Percentiles rank a stretch among this genome's conserved stretches.
These are phyloP conservation scores for Cytospora leucostoma DNA, from an alignment of 2,329 filamentous ascomycete species.

Conservation along the genomic window DNA sequence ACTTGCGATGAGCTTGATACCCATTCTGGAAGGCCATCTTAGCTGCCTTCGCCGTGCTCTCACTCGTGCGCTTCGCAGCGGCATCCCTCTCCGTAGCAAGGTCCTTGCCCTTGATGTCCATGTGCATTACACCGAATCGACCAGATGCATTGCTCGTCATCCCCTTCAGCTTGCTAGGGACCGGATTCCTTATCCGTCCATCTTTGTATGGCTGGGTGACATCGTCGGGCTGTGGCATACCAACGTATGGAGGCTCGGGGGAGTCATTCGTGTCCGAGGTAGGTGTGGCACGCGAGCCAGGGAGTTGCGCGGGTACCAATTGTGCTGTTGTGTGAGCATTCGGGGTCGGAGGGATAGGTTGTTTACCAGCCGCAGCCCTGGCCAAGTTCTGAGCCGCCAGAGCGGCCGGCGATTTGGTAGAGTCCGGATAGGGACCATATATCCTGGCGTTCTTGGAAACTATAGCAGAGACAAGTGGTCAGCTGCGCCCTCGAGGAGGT, in stretches of 20 bases:
- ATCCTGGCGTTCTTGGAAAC: conserved; percentile 23
- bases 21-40: conserved; percentile 55
- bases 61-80: conserved; percentile 62
- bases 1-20: conserved; percentile 39
- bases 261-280: conserved; percentile 7
- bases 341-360: conserved; percentile 13
- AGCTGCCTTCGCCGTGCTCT: conserved; percentile 61
- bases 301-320: conserved; percentile 15
- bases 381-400: conserved; percentile 17
- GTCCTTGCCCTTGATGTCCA: conserved; percentile 49
- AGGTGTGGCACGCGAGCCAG: conserved; percentile 7
- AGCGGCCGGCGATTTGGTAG: conserved; percentile 14
- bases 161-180: conserved; percentile 64
- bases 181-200: conserved; percentile 56
- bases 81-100: conserved; percentile 52
- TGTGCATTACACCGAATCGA: conserved; percentile 65
- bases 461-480: conserved; percentile 11
- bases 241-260: conserved; percentile 17
- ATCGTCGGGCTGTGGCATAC: conserved; percentile 31
- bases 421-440: conserved; percentile 13
- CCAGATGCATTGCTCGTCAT: conserved; percentile 58
- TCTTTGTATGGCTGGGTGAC: conserved; percentile 40
- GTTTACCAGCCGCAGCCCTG: conserved; percentile 9
- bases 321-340: conserved; percentile 23
- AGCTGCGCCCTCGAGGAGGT: conserved; percentile 11